These are phyloP conservation scores for Pseudopyrenochaeta lycopersici DNA, from an alignment of 2,329 filamentous ascomycete species.

Conservation along the genomic window DNA sequence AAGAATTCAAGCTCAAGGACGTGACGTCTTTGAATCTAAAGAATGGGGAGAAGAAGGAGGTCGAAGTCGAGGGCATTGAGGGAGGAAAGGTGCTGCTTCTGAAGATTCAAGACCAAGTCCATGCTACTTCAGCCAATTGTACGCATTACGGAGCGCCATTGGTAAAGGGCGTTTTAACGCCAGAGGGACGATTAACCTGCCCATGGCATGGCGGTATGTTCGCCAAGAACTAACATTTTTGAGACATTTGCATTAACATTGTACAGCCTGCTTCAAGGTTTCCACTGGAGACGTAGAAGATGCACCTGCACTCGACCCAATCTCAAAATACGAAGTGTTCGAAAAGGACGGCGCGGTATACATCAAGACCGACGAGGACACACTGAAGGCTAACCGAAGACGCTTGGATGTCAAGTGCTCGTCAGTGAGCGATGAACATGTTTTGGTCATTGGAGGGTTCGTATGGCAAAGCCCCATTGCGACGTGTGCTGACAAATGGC, in stretches of 20 bases:
- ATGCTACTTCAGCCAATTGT: slow-evolving; percentile 85
- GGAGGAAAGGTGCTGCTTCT: slow-evolving; percentile 86
- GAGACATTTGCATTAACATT: slow-evolving; percentile 10
- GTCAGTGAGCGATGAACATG: slow-evolving; percentile 66
- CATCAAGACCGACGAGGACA: slow-evolving; percentile 79
- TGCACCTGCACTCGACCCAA: slow-evolving; percentile 86
- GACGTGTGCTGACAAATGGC: slow-evolving; percentile 10
- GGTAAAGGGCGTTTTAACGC: slow-evolving; percentile 83
- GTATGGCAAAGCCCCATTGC: neutral
- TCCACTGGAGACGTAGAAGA: slow-evolving; percentile 93
- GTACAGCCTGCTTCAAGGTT: slow-evolving; percentile 87
- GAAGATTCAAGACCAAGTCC: slow-evolving; percentile 77
- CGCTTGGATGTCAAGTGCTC: slow-evolving; percentile 78
- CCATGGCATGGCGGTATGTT: slow-evolving; percentile 89
- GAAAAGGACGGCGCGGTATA: slow-evolving; percentile 87
- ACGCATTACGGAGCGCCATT: slow-evolving; percentile 92
- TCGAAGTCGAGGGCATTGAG: slow-evolving; percentile 88
- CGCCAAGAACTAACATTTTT: no score
- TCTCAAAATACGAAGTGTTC: slow-evolving; percentile 81
- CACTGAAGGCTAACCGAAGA: slow-evolving; percentile 79
- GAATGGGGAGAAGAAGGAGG: slow-evolving; percentile 85
- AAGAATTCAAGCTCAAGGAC: slow-evolving; percentile 73
- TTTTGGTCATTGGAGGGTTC: slow-evolving; percentile 73
- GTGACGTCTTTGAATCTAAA: slow-evolving; percentile 77
- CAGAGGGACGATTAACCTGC: slow-evolving; percentile 85